Evolutionary conservation across 2,329 filamentous ascomycete species (phyloP), one percentile per base, ranked within the genome.

Genomic region (Hypoxylon sp.): DNA sequence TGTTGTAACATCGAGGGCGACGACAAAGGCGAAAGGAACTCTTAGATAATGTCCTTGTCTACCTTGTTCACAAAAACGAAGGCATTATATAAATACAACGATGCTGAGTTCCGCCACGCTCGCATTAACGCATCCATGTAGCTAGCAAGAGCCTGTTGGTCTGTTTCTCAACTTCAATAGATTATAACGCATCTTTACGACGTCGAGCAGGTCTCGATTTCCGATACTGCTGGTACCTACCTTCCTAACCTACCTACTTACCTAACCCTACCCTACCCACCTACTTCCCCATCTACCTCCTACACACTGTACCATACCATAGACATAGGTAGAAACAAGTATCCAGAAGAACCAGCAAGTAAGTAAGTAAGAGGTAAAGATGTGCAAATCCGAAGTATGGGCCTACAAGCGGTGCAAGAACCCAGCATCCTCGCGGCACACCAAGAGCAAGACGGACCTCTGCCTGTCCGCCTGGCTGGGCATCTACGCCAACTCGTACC

Each of bases 401-500:
- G 45, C 45, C 11, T 50, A 55, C 15, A 31, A 23, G 7, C 23
- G 42, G 9, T 57, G 55, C 37, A 44, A 43, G 12, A 25, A 26
- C 12, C 42, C 29, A 13, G 36, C 9, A 5, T 12, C n/a, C 15
- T 29, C 21, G 20, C 16, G 31, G 1, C 46, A 54, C 16, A 12
- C 7, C 8, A 41, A 17, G 29, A 20, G 12, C 8, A 25, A 17
- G 4, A 16, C 35, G 3, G 51, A 17, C 63, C 55, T 59, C 4
- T 68, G 60, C 45, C 61, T 65, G 1, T 66, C 20, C 19, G 70
- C 70, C n/a, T 65, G 45, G 3, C 38, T 64, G 1, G 51, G 57
- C 0, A 26, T 63, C 3, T 36, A 37, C 8, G 44, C 12, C 7
- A 40, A 45, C 15, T 23, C 29, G 1, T 61, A 59, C 23, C 62